Evolutionary conservation across 768 basidiomycete genomes (phyloP).

Genomic region (Sporobolomyces pararoseus): DNA sequence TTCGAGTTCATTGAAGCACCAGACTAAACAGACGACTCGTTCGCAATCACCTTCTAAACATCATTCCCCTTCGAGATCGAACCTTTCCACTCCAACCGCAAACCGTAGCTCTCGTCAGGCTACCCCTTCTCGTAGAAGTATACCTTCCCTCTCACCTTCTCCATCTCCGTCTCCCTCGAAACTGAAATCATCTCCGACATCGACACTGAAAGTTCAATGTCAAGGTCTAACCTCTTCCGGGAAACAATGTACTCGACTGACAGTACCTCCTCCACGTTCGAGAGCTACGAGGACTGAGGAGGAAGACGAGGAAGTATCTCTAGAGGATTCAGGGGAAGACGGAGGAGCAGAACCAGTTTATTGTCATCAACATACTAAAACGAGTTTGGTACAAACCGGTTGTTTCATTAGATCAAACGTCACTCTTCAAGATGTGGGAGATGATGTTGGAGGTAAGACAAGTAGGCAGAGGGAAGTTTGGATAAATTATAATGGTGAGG

Average conservation of each 20-base stretch:
- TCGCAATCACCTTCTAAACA: not conserved
- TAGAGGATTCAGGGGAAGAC: not conserved
- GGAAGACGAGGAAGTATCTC: not conserved
- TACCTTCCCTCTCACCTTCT: not conserved
- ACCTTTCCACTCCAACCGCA: not conserved
- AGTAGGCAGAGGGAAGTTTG: not conserved
- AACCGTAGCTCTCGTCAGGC: too few relatives aligned
- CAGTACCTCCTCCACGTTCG: not conserved
- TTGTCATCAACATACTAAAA: constrained; percentile 16
- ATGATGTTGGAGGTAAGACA: too few relatives aligned
- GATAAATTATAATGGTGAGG: constrained; percentile 8
- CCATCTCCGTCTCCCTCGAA: not conserved
- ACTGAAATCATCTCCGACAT: not conserved
- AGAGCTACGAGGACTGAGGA: not conserved
- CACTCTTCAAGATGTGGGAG: not conserved
- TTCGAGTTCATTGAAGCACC: not conserved
- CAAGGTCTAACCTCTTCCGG: not conserved
- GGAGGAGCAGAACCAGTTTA: not conserved
- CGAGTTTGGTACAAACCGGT: not conserved
- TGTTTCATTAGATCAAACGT: constrained; percentile 2
- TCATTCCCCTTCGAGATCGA: not conserved
- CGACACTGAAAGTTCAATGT: constrained; percentile 2
- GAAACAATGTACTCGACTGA: not conserved
- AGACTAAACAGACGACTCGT: not conserved
- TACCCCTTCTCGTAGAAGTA: not conserved